A percentile compares a stretch with the other conserved stretches of the same genome.
These are phyloP conservation scores for Taxawa tesnikishii DNA, from an alignment of 2,329 filamentous ascomycete genomes.

Conservation along the genomic window DNA sequence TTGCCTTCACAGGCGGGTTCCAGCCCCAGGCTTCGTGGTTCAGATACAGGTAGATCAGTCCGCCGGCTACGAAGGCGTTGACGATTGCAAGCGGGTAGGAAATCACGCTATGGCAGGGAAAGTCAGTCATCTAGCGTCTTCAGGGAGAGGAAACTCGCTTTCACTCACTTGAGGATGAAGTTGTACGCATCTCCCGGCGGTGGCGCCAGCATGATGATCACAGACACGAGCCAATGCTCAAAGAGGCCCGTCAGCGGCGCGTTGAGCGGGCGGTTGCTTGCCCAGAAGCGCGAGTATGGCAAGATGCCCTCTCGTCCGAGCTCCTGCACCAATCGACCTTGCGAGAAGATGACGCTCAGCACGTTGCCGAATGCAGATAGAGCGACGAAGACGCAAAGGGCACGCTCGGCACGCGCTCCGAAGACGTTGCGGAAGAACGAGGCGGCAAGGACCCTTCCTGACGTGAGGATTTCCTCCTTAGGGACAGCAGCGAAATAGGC, in stretches of 20 bases:
- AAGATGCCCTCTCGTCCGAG: constrained; percentile 48
- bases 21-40: constrained; percentile 51
- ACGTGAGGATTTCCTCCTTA: constrained; percentile 24
- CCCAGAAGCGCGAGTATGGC: constrained; percentile 50
- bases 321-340: constrained; percentile 54
- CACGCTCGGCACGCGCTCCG: constrained; percentile 40
- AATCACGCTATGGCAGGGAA: too few relatives aligned
- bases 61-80: constrained; percentile 41
- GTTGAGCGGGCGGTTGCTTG: constrained; percentile 52
- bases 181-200: constrained; percentile 57
- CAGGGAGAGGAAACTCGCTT: too few relatives aligned
- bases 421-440: constrained; percentile 47
- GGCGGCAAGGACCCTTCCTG: constrained; percentile 43
- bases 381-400: constrained; percentile 52
- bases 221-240: constrained; percentile 51
- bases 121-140: too few relatives aligned
- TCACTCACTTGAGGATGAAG: constrained; percentile 51
- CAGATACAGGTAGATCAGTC: constrained; percentile 39
- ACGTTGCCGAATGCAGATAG: constrained; percentile 42
- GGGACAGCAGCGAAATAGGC: constrained; percentile 51
- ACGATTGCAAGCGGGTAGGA: constrained; percentile 50
- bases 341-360: constrained; percentile 55
- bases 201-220: constrained; percentile 54
- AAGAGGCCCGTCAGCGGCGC: constrained; percentile 49
- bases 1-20: too few relatives aligned